These are phyloP conservation scores for Calonectria hawksworthii DNA, from an alignment of 2,329 filamentous ascomycete genomes.

Conservation along the genomic window DNA sequence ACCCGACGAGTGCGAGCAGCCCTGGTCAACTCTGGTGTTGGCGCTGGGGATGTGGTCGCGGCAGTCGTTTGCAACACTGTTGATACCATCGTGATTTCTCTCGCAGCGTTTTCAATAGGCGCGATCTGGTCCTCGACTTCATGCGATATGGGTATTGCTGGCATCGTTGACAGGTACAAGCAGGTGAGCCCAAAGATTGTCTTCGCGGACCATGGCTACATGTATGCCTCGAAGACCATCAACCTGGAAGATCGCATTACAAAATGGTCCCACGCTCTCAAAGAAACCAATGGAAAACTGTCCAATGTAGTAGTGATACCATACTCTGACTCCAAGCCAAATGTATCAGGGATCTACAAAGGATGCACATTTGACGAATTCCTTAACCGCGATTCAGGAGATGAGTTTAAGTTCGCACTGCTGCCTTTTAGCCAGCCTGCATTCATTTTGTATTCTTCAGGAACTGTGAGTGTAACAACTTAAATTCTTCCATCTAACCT, in stretches of 20 bases:
- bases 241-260: conserved; percentile 12
- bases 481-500: too few species aligned
- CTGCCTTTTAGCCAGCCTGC: conserved; percentile 28
- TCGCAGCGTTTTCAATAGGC: conserved; percentile 14
- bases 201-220: conserved; percentile 23
- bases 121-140: conserved; percentile 27
- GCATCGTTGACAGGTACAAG: conserved; percentile 19
- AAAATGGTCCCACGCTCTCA: conserved; percentile 3
- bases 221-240: conserved; percentile 11
- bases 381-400: background rate
- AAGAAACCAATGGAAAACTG: background rate
- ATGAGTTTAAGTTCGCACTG: background rate
- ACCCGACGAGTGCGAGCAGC: background rate
- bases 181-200: conserved; percentile 29
- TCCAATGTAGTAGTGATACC: conserved; percentile 11
- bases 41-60: conserved; percentile 10
- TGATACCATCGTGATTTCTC: conserved; percentile 17
- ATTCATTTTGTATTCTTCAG: conserved; percentile 23
- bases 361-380: conserved; percentile 1
- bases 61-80: conserved; percentile 29
- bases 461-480: conserved; percentile 27
- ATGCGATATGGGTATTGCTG: conserved; percentile 10
- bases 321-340: background rate
- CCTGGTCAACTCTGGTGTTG: conserved; percentile 8
- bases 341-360: background rate